Conservation (phyloP, 2,329 filamentous ascomycete genomes). For the Plenodomus lindquistii region DNA sequence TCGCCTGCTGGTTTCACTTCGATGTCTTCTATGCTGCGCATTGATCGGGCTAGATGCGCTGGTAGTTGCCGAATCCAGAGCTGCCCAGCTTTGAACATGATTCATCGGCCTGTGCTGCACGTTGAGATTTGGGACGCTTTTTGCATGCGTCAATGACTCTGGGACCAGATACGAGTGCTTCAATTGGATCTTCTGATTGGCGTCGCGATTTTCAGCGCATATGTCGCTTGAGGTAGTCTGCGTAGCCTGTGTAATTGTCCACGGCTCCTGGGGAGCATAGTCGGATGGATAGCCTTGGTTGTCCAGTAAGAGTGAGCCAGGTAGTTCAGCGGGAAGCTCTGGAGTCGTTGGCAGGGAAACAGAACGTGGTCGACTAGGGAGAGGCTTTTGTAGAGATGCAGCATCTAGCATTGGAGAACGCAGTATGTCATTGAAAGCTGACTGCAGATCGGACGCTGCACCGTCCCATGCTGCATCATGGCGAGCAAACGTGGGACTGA, state of each 20-base stretch:
- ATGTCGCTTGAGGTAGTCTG: conserved; percentile 16
- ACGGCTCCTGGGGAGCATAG: background rate
- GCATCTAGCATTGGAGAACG: conserved; percentile 45
- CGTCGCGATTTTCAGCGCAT: conserved; percentile 2
- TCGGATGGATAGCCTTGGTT: conserved; percentile 38
- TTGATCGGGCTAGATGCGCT: conserved; percentile 25
- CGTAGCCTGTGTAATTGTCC: conserved; percentile 1
- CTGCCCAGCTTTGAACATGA: conserved; percentile 28
- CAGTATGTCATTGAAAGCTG: conserved; percentile 49
- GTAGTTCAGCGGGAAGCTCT: conserved; percentile 33
- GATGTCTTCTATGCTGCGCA: conserved; percentile 26
- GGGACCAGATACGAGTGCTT: conserved; percentile 7
- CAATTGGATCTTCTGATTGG: background rate
- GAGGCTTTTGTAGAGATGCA: conserved; percentile 38
- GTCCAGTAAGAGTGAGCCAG: conserved; percentile 35
- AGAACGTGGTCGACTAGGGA: conserved; percentile 46
- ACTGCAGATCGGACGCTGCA: conserved; percentile 43
- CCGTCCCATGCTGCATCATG: conserved; percentile 34
- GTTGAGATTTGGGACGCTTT: conserved; percentile 17
- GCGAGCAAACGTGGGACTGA: conserved; percentile 30
- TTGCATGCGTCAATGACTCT: conserved; percentile 18
- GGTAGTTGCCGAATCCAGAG: conserved; percentile 19
- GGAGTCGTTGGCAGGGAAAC: conserved; percentile 47
- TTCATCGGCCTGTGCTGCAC: conserved; percentile 27
- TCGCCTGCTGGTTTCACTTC: conserved; percentile 23